Percentiles rank a stretch among this genome's conserved stretches.
These are phyloP conservation scores for Backusella luteola DNA, from an alignment of 192 early-diverging fungal genomes.

Conservation along the genomic window DNA sequence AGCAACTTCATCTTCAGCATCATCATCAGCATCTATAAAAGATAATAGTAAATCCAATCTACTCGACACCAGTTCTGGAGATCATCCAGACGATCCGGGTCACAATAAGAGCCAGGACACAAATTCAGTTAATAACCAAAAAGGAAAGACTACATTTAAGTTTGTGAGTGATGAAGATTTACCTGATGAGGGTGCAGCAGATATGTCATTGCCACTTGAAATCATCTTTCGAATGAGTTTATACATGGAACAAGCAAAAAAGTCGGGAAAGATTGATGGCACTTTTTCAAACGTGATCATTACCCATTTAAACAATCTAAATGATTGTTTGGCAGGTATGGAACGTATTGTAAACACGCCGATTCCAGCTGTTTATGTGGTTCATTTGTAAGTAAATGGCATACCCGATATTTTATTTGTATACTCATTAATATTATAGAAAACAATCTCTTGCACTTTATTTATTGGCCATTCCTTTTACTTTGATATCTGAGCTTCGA, in stretches of 20 bases:
- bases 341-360: constrained; percentile 74
- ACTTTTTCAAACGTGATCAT: constrained; percentile 48
- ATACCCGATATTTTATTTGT: background rate
- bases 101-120: constrained; percentile 5
- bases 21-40: background rate
- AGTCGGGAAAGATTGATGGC: constrained; percentile 51
- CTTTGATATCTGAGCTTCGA: constrained; percentile 50
- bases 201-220: constrained; percentile 52
- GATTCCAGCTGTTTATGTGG: constrained; percentile 73
- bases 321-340: constrained; percentile 56
- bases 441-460: constrained; percentile 78
- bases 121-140: background rate
- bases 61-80: constrained; percentile 16
- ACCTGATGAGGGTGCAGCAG: constrained; percentile 35
- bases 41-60: background rate
- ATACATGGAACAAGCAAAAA: constrained; percentile 50
- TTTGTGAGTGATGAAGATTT: constrained; percentile 37
- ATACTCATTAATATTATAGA: background rate
- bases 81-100: constrained; percentile 21
- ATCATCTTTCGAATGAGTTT: constrained; percentile 45
- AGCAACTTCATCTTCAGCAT: background rate
- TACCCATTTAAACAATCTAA: constrained; percentile 51
- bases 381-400: constrained; percentile 58
- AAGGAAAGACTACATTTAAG: background rate
- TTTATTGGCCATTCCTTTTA: constrained; percentile 67